phyloP scores from a whole-genome alignment of 2,329 filamentous ascomycete species.

The Fusarium cyanostomum region DNA sequence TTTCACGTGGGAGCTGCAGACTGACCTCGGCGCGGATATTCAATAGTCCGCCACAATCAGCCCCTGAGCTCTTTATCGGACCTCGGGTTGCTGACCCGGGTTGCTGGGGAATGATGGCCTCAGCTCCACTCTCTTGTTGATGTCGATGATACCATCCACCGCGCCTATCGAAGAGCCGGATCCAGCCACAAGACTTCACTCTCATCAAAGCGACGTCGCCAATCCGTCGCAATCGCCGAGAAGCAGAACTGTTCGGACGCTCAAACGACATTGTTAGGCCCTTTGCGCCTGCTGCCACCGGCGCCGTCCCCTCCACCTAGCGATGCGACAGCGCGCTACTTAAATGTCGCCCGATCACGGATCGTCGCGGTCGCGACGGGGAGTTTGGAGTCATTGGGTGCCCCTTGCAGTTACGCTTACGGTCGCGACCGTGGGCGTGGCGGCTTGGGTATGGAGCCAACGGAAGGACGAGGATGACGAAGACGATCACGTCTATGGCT shows the following conservation, averaged over 20 bases:
- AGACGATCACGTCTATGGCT: constrained; percentile 59
- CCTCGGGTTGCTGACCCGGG: constrained; percentile 40
- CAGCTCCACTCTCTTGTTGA: constrained; percentile 46
- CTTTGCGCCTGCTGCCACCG: constrained; percentile 34
- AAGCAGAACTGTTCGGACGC: neutral
- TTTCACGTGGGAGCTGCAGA: constrained; percentile 35
- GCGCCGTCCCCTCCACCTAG: constrained; percentile 37
- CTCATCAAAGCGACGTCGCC: constrained; percentile 20
- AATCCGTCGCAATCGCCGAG: constrained; percentile 17
- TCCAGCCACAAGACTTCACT: constrained; percentile 26
- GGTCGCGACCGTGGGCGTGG: constrained; percentile 84
- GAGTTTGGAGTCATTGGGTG: constrained; percentile 84
- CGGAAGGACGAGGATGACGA: constrained; percentile 78
- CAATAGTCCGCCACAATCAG: constrained; percentile 36
- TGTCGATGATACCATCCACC: constrained; percentile 45
- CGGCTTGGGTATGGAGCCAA: constrained; percentile 94
- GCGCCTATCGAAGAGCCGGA: constrained; percentile 39
- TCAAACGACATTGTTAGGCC: constrained; percentile 21
- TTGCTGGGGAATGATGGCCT: constrained; percentile 43
- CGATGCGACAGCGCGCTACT: constrained; percentile 48
- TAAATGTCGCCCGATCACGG: constrained; percentile 70
- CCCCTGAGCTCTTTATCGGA: constrained; percentile 41
- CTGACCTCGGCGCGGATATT: constrained; percentile 44
- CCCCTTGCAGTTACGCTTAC: constrained; percentile 88
- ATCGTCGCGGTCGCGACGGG: constrained; percentile 68